These are phyloP conservation scores for Herpomyces periplanetae DNA, from an alignment of 2,329 filamentous ascomycete species.

Conservation along the genomic window DNA sequence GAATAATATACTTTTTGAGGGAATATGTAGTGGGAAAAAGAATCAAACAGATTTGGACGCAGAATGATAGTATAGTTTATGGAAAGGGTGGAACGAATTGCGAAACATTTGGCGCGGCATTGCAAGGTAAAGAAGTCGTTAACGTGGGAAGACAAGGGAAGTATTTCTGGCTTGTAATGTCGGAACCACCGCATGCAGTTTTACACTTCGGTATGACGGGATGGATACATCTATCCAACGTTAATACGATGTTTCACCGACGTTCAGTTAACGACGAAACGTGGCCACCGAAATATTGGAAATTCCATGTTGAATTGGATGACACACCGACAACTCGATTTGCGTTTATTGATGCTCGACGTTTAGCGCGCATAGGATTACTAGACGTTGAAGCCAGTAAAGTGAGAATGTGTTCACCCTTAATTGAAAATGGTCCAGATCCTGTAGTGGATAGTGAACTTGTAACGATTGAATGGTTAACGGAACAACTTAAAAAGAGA, in stretches of 20 bases:
- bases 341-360: slow-evolving; percentile 47
- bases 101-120: slow-evolving; percentile 25
- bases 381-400: slow-evolving; percentile 37
- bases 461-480: slow-evolving; percentile 36
- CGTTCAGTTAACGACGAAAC: slow-evolving; percentile 1
- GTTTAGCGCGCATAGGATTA: slow-evolving; percentile 38
- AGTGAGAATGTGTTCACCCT: slow-evolving; percentile 32
- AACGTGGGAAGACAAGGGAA: slow-evolving; percentile 58
- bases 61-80: slow-evolving; percentile 50
- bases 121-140: slow-evolving; percentile 30
- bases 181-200: slow-evolving; percentile 37
- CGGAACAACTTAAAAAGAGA: slow-evolving; percentile 25
- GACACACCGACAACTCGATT: slow-evolving; percentile 15
- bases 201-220: slow-evolving; percentile 20
- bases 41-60: slow-evolving; percentile 24
- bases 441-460: slow-evolving; percentile 42
- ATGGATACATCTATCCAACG: slow-evolving; percentile 56
- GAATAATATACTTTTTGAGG: slow-evolving; percentile 47
- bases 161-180: slow-evolving; percentile 69
- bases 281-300: slow-evolving; percentile 80
- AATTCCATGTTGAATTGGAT: slow-evolving; percentile 33
- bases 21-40: slow-evolving; percentile 50
- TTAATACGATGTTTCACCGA: slow-evolving; percentile 35
- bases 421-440: slow-evolving; percentile 76
- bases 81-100: slow-evolving; percentile 58